Percentiles rank a stretch among this genome's conserved stretches.
These are phyloP conservation scores for Cyclotella sp. DNA, from an alignment of 108 stramenopile genomes.

Conservation along the genomic window DNA sequence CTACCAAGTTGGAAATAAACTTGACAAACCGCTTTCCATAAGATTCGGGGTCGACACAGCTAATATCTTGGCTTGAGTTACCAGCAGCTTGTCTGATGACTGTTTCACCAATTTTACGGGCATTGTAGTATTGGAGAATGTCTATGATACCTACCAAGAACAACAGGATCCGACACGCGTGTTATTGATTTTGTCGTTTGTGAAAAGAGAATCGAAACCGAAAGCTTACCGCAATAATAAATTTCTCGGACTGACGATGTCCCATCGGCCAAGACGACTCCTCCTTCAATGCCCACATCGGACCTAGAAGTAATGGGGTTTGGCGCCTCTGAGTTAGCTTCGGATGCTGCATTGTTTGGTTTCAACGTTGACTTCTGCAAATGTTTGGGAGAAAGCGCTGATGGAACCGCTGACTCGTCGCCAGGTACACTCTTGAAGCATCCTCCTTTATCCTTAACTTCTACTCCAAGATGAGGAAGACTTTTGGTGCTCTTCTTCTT, in stretches of 20 bases:
- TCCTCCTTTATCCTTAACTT: slow-evolving; percentile 8
- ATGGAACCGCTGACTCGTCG: background rate
- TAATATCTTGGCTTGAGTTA: slow-evolving; percentile 45
- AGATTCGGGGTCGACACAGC: slow-evolving; percentile 62
- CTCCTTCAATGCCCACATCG: slow-evolving; percentile 44
- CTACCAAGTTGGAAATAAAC: slow-evolving; percentile 49
- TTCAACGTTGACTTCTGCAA: background rate
- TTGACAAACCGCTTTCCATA: slow-evolving; percentile 65
- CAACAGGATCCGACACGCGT: background rate
- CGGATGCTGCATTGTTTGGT: background rate
- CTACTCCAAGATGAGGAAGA: background rate
- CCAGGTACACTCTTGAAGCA: background rate
- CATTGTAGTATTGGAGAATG: slow-evolving; percentile 85
- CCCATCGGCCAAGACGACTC: slow-evolving; percentile 18
- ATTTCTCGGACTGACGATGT: slow-evolving; percentile 30
- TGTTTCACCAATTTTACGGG: slow-evolving; percentile 74
- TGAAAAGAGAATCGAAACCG: background rate
- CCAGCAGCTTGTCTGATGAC: slow-evolving; percentile 55
- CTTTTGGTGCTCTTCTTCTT: background rate
- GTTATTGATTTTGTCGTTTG: background rate
- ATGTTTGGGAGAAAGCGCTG: background rate
- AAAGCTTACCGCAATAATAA: slow-evolving; percentile 42
- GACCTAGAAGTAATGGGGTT: slow-evolving; percentile 35
- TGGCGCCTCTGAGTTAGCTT: background rate
- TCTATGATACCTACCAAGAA: slow-evolving; percentile 72